Conservation (phyloP, 129 eudicot species). For the Lonicera japonica region DNA sequence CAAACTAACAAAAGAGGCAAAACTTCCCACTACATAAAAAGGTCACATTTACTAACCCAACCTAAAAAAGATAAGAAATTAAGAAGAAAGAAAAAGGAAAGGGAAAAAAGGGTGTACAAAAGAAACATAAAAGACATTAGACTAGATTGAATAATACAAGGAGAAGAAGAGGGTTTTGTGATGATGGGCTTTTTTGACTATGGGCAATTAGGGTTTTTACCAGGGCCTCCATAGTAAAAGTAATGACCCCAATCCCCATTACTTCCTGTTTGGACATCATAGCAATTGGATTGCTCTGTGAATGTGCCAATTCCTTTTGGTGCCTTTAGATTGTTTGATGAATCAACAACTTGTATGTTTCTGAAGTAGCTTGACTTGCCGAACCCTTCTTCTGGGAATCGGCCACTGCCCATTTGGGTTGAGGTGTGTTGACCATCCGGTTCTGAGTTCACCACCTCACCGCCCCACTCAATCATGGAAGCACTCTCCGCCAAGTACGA, state of each 20-base stretch:
- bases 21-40: conserved; percentile 48
- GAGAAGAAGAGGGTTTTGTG: conserved; percentile 5
- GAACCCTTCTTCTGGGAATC: conserved; percentile 86
- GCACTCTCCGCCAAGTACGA: conserved; percentile 76
- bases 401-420: conserved; percentile 94
- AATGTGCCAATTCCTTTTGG: conserved; percentile 78
- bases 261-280: conserved; percentile 74
- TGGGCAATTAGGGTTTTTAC: conserved; percentile 68
- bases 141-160: conserved; percentile 32
- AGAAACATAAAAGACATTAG: conserved; percentile 6
- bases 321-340: conserved; percentile 66
- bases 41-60: conserved; percentile 16
- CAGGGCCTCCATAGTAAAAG: conserved; percentile 93
- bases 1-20: conserved; percentile 18
- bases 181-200: conserved; percentile 18
- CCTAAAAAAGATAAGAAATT: conserved; percentile 34
- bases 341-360: conserved; percentile 79
- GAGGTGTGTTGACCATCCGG: conserved; percentile 78
- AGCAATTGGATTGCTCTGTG: conserved; percentile 87
- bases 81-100: conserved; percentile 9
- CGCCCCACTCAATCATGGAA: conserved; percentile 94
- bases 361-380: conserved; percentile 78
- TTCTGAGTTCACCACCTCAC: conserved; percentile 75
- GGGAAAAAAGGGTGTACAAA: conserved; percentile 7
- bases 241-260: conserved; percentile 88